Base-by-base conservation (phyloP, 768 basidiomycete species). In the Boletus rubropictus region DNA sequence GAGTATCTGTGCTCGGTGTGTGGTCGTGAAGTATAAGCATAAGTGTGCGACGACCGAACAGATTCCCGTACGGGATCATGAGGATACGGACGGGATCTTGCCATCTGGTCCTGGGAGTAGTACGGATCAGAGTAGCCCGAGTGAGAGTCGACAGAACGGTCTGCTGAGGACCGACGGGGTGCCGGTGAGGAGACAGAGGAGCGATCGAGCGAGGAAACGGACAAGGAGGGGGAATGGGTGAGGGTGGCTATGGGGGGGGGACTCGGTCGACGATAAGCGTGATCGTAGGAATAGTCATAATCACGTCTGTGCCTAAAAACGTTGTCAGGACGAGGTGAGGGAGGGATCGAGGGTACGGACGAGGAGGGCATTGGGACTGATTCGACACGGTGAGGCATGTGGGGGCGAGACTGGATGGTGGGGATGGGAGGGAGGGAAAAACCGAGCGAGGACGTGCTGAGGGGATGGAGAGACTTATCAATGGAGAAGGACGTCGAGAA, bases 171-270 rank as follows among this genome's bases (percentile, higher is more conserved):
- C 51, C 72, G 65, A 56, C 77, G 69, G 44, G 75, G 58, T 51
- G 79, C 78, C 7, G 84, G 80, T 1, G 81, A 79, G n/a, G 74
- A 74, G 37, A 78, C 74, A 28, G 78, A 75, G 37, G 78, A 77
- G 57, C 79, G 76, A 69, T 82, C 81, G 29, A 77, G 68, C 0
- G 80, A 80, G 36, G 79, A 78, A 29, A 76, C 72, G 9, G 79
- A 81, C 29, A 78, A 68, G 6, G 81, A 77, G 33, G 83, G 81
- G 0, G 83, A 84, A 58, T 79, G 77, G 21, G 79, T 67, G 50
- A 72, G 69, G 36, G 73, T 72, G 9, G 75, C 74, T 50, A 74
- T 75, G 50, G 72, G 77, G 2, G 70, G 77, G 28, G 72, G 79
- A 44, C 68, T 78, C 47, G 70, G 74, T 18, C 64, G 59, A 43